Conservation (phyloP, 805 yeast genomes). For the Cyberlindnera xylosilytica region DNA sequence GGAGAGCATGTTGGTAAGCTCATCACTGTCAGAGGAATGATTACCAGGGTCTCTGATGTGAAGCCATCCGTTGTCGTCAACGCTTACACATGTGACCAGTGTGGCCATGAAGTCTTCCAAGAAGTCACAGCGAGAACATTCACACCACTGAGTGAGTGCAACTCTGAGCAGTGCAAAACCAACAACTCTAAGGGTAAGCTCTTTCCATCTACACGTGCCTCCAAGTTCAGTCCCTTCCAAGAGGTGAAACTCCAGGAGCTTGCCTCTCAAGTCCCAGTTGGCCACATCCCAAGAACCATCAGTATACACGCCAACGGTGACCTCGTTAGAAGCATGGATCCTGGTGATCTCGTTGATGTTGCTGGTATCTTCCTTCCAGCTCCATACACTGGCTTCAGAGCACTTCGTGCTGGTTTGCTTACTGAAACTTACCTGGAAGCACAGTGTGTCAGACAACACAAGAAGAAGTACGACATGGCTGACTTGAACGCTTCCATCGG, state of each 20-base stretch:
- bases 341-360: slow-evolving; percentile 94
- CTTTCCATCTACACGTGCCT: slow-evolving; percentile 91
- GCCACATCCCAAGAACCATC: slow-evolving; percentile 91
- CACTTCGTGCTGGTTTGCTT: slow-evolving; percentile 85
- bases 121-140: slow-evolving; percentile 84
- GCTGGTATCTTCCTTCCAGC: slow-evolving; percentile 91
- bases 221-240: slow-evolving; percentile 92
- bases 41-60: slow-evolving; percentile 93
- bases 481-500: slow-evolving; percentile 56
- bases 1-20: slow-evolving; percentile 82
- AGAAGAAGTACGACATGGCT: slow-evolving; percentile 73
- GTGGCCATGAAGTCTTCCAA: slow-evolving; percentile 96
- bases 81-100: slow-evolving; percentile 95
- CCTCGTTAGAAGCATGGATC: slow-evolving; percentile 78
- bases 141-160: slow-evolving; percentile 85
- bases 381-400: slow-evolving; percentile 94
- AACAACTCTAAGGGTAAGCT: slow-evolving; percentile 86
- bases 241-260: slow-evolving; percentile 93
- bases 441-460: slow-evolving; percentile 82
- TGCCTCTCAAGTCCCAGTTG: slow-evolving; percentile 95
- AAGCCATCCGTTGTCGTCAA: slow-evolving; percentile 88
- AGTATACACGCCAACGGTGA: slow-evolving; percentile 90
- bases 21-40: slow-evolving; percentile 90
- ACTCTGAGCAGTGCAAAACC: slow-evolving; percentile 71
- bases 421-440: slow-evolving; percentile 94